Conservation (phyloP, 352 stramenopile species). For the Globisporangium splendens region DNA sequence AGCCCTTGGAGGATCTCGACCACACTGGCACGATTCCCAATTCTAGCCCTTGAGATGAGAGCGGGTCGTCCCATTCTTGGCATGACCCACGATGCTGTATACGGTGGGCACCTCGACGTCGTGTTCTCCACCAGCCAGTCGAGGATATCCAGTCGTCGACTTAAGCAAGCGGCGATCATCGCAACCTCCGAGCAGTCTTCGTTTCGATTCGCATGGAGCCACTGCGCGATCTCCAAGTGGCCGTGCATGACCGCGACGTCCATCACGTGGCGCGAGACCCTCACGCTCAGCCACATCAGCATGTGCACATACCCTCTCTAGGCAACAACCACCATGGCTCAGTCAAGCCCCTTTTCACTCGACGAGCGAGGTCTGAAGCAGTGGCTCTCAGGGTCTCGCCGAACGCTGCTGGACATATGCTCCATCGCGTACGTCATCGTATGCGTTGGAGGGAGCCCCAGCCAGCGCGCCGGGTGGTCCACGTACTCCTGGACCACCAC, state of each 20-base stretch:
- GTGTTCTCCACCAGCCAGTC: constrained; percentile 4
- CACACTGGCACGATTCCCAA: not conserved
- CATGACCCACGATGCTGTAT: constrained; percentile 2
- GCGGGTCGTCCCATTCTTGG: too few relatives aligned
- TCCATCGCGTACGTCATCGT: not conserved
- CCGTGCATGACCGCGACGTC: constrained; percentile 6
- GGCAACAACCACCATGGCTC: constrained; percentile 9
- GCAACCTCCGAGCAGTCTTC: constrained; percentile 23
- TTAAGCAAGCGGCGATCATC: constrained; percentile 2
- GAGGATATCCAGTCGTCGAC: constrained; percentile 4
- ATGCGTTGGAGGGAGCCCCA: not conserved
- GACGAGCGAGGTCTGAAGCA: not conserved
- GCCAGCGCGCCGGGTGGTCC: constrained; percentile 6
- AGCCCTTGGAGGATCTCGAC: not conserved
- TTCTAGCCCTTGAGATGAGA: too few relatives aligned
- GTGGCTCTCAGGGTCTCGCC: not conserved
- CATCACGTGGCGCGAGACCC: constrained; percentile 11
- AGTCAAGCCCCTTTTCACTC: not conserved
- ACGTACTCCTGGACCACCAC: constrained; percentile 10
- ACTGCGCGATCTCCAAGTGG: constrained; percentile 19
- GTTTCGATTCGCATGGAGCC: constrained; percentile 30
- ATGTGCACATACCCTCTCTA: constrained; percentile 3
- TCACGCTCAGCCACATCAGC: constrained; percentile 4
- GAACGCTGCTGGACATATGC: constrained; percentile 5
- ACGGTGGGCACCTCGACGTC: not conserved